Conservation (phyloP, 164 flowering plant species). For the Umbellularia californica region DNA sequence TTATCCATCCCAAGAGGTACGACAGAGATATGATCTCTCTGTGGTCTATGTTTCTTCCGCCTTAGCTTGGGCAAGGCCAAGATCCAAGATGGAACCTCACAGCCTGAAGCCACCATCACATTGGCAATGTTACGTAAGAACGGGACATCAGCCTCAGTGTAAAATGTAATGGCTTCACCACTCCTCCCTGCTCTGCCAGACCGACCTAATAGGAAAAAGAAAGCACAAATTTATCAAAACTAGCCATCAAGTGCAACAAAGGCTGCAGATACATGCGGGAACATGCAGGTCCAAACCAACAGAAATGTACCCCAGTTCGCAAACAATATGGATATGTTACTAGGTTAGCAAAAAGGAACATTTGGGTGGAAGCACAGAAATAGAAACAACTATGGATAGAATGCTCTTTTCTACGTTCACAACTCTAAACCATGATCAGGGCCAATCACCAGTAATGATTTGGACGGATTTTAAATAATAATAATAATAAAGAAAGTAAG, state of each 20-base stretch:
- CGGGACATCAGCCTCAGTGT: constrained; percentile 77
- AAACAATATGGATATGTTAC: background rate
- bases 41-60: constrained; percentile 80
- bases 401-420: background rate
- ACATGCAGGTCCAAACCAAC: background rate
- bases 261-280: background rate
- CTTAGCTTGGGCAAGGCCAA: constrained; percentile 53
- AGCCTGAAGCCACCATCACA: constrained; percentile 77
- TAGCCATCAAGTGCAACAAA: background rate
- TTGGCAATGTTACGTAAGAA: constrained; percentile 81
- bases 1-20: constrained; percentile 10
- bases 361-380: background rate
- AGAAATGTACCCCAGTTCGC: background rate
- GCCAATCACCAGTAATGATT: background rate
- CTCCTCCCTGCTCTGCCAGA: constrained; percentile 89
- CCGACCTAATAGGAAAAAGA: constrained; percentile 50
- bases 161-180: constrained; percentile 86
- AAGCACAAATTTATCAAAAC: constrained; percentile 7
- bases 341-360: no score
- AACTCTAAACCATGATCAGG: background rate
- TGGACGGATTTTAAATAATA: no score
- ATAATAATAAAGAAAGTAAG: no score
- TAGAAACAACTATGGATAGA: background rate
- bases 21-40: constrained; percentile 56
- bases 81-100: constrained; percentile 89